Percentiles rank a stretch among this genome's conserved stretches.
Conservation (phyloP, 306 rosid species). For the Vigna trinervia region DNA sequence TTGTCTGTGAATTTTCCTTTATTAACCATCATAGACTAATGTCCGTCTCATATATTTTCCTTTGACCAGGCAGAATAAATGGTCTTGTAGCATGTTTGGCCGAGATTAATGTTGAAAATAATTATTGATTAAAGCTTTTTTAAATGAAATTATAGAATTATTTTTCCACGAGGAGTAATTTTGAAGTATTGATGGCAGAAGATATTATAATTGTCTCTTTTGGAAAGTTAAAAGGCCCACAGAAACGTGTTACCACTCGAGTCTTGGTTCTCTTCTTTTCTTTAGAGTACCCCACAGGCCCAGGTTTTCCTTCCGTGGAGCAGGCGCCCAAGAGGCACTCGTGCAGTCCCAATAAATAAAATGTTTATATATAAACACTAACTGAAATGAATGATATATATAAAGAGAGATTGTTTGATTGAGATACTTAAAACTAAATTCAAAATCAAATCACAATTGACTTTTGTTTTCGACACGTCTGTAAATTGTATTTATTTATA, state of each 20-base stretch:
- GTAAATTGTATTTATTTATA: too few relatives aligned
- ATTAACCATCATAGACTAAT: neutral
- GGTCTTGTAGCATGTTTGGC: neutral
- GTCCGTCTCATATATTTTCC: neutral
- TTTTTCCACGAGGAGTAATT: slow-evolving; percentile 16
- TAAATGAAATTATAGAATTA: neutral
- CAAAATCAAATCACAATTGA: too few relatives aligned
- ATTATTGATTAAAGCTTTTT: neutral
- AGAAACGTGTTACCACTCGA: slow-evolving; percentile 27
- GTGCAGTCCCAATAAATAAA: neutral
- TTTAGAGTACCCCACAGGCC: slow-evolving; percentile 31
- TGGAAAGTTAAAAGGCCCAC: slow-evolving; percentile 41
- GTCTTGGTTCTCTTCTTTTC: neutral
- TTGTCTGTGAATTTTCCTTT: slow-evolving; percentile 4
- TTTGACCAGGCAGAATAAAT: neutral
- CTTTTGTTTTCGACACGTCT: too few relatives aligned
- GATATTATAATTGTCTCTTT: slow-evolving; percentile 47
- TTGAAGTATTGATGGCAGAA: slow-evolving; percentile 42
- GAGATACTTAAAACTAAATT: too few relatives aligned
- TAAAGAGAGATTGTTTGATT: too few relatives aligned
- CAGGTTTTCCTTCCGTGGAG: neutral
- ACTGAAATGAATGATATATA: too few relatives aligned
- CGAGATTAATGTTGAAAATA: neutral
- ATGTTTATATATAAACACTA: too few relatives aligned
- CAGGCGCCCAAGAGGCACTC: neutral